Percentiles rank a stretch among this genome's conserved stretches.
Evolutionary conservation across 345 rosid species (phyloP).

Genomic region (Salix caprea): DNA sequence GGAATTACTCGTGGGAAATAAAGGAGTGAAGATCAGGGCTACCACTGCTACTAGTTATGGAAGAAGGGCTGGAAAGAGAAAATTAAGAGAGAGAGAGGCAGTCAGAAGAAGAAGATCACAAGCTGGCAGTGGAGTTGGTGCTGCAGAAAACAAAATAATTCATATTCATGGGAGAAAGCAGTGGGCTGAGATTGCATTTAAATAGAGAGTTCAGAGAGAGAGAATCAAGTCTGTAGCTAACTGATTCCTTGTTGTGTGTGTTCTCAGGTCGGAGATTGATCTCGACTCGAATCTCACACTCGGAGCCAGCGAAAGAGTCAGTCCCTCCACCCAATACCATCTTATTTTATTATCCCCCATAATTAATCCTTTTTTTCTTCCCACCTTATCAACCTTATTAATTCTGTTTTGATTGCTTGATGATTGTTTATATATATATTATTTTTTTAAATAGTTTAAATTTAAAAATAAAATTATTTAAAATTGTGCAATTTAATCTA

Average conservation of each 20-base stretch:
- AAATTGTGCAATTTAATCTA: too few species aligned
- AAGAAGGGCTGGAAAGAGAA: neutral
- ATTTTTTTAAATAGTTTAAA: too few species aligned
- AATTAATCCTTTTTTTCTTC: neutral
- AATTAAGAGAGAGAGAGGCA: slow-evolving; percentile 6
- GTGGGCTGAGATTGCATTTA: slow-evolving; percentile 35
- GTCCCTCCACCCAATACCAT: slow-evolving; percentile 32
- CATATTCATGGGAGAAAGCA: slow-evolving; percentile 48
- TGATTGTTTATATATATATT: too few species aligned
- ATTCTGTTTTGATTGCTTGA: too few species aligned
- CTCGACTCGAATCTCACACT: neutral
- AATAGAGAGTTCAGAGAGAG: slow-evolving; percentile 32
- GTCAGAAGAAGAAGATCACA: slow-evolving; percentile 15
- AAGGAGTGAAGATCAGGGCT: neutral
- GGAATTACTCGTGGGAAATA: neutral
- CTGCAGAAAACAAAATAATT: slow-evolving; percentile 33
- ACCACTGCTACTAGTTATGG: slow-evolving; percentile 11
- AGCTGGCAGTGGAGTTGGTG: slow-evolving; percentile 16
- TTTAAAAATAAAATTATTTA: too few species aligned
- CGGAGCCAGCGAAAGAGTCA: slow-evolving; percentile 31
- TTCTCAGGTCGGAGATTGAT: slow-evolving; percentile 19
- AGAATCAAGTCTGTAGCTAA: slow-evolving; percentile 17
- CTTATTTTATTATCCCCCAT: slow-evolving; percentile 6
- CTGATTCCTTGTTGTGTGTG: slow-evolving; percentile 13
- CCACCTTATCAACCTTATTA: too few species aligned